phyloP scores from a whole-genome alignment of 75 land plant species.

The Picea sitchensis region DNA sequence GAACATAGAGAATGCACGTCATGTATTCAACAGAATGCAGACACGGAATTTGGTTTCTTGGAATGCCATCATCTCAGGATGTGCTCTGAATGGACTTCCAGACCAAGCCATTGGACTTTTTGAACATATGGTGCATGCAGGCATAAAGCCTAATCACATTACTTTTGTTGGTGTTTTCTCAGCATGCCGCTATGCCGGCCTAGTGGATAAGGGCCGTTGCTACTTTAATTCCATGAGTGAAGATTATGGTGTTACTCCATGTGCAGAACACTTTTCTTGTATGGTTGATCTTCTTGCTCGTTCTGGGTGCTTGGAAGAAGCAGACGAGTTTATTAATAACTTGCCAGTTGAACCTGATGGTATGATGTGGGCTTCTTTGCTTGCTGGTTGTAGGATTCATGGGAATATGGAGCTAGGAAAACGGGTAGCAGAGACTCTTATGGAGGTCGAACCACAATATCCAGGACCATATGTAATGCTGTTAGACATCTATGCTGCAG shows the following conservation, averaged over 20 bases:
- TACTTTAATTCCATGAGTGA: slow-evolving; percentile 37
- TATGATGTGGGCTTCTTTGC: slow-evolving; percentile 56
- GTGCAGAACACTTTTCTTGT: slow-evolving; percentile 50
- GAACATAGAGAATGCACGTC: slow-evolving; percentile 20
- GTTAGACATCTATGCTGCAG: slow-evolving; percentile 46
- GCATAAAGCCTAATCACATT: slow-evolving; percentile 48
- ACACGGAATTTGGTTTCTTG: slow-evolving; percentile 47
- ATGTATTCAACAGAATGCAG: slow-evolving; percentile 31
- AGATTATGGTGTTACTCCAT: slow-evolving; percentile 36
- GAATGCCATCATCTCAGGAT: slow-evolving; percentile 59
- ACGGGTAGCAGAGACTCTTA: slow-evolving; percentile 44
- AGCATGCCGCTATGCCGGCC: slow-evolving; percentile 62
- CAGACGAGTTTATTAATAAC: slow-evolving; percentile 33
- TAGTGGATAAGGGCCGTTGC: slow-evolving; percentile 39
- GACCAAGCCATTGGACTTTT: slow-evolving; percentile 45
- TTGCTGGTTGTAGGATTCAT: slow-evolving; percentile 59
- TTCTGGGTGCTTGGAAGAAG: slow-evolving; percentile 49
- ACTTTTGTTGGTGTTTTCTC: slow-evolving; percentile 61
- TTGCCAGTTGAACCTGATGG: slow-evolving; percentile 50
- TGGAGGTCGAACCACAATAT: slow-evolving; percentile 39
- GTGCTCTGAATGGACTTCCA: slow-evolving; percentile 48
- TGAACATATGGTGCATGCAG: slow-evolving; percentile 27
- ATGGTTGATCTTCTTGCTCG: slow-evolving; percentile 62
- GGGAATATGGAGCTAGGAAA: slow-evolving; percentile 32
- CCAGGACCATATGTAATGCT: slow-evolving; percentile 53